A percentile compares a stretch with the other conserved stretches of the same genome.
Conservation (phyloP, 163 green algal genomes). For the Scenedesmus sp. region DNA sequence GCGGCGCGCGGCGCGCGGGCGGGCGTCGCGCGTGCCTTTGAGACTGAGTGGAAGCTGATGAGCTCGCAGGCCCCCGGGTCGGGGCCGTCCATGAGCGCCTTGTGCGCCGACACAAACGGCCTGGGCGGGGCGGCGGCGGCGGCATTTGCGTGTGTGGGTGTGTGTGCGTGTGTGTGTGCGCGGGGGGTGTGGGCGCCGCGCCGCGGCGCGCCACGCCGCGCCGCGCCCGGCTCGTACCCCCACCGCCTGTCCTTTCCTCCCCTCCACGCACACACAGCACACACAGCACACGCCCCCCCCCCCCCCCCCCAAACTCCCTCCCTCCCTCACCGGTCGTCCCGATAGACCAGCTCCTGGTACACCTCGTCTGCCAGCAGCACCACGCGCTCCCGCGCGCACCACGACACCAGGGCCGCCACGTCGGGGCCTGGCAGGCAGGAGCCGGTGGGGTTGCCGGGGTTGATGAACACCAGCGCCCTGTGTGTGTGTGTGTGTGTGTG, state of each 20-base stretch:
- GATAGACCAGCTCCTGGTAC: constrained; percentile 90
- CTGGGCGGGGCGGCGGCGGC: constrained; percentile 3
- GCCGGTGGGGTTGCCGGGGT: constrained; percentile 91
- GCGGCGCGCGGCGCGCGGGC: too few species aligned
- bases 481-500: too few species aligned
- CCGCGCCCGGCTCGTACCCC: neutral
- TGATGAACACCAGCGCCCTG: constrained; percentile 44
- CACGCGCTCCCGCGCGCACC: constrained; percentile 84
- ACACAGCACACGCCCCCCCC: too few species aligned
- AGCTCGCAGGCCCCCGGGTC: constrained; percentile 73
- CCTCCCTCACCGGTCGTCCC: constrained; percentile 28
- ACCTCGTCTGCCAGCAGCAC: constrained; percentile 96
- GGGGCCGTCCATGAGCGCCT: constrained; percentile 72
- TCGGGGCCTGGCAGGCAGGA: constrained; percentile 86
- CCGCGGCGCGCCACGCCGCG: too few species aligned
- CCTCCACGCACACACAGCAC: too few species aligned
- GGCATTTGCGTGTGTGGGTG: too few species aligned
- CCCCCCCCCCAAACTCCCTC: too few species aligned
- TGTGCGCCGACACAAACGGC: constrained; percentile 84
- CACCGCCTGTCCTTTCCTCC: neutral
- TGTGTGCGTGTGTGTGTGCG: too few species aligned
- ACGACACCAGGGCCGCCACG: constrained; percentile 86
- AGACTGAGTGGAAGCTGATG: constrained; percentile 90
- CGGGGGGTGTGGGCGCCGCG: too few species aligned
- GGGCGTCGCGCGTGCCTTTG: too few species aligned